Conservation (phyloP, 257 asterid species). For the Ilex aquifolium region DNA sequence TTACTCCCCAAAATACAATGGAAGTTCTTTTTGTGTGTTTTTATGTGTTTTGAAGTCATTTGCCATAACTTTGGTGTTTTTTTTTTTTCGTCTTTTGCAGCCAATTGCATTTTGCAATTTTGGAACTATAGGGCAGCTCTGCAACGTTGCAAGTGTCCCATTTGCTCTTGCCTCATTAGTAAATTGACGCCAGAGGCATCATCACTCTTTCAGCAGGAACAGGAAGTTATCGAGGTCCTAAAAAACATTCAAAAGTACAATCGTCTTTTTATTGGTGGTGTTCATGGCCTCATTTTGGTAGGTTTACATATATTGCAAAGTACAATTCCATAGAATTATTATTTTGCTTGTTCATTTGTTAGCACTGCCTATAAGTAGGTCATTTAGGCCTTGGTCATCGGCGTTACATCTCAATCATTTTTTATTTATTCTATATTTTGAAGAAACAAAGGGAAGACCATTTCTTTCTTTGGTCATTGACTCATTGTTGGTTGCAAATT, state of each 20-base stretch:
- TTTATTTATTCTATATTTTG: no score
- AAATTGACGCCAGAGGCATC: constrained; percentile 42
- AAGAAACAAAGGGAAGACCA: no score
- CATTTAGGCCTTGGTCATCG: no score
- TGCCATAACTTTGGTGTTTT: background rate
- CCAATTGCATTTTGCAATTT: constrained; percentile 49
- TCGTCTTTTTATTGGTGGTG: constrained; percentile 37
- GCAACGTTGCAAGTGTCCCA: constrained; percentile 57
- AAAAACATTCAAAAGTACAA: constrained; percentile 43
- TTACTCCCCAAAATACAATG: no score
- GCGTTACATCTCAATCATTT: no score
- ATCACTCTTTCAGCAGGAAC: constrained; percentile 15
- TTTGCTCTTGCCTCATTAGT: constrained; percentile 41
- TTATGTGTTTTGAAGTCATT: no score
- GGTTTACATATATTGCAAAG: constrained; percentile 1
- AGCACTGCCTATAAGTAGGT: no score
- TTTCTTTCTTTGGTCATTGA: no score
- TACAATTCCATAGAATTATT: no score
- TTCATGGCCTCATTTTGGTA: constrained; percentile 38
- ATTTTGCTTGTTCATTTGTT: no score
- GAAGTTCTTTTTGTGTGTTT: no score
- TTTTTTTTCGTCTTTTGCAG: constrained; percentile 16
- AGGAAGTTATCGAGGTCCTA: constrained; percentile 28
- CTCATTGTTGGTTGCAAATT: no score
- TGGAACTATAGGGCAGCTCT: constrained; percentile 50